Evolutionary conservation across 192 early-diverging fungal species (phyloP), one percentile per base, ranked within the genome.

Genomic region (Diversispora eburnea): DNA sequence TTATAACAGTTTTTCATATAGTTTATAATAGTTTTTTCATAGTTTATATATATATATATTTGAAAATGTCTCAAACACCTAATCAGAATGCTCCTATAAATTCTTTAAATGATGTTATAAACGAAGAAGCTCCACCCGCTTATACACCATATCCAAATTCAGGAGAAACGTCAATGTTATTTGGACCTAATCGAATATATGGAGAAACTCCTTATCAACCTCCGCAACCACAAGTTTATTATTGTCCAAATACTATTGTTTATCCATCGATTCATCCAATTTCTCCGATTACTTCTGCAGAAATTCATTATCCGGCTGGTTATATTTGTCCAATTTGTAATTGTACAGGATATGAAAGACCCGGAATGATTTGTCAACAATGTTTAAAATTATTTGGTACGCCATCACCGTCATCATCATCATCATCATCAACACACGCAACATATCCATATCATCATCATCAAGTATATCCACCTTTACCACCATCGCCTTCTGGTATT

Each of bases 121-220:
- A 19, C 0, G 67, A 69, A 69, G 67, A 69, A 25, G 45, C 67
- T 15, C 67, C 67, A 47, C 67, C 67, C 0, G 49, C 51, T 4
- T 69, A 69, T 69, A 41, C 67, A 33, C 67, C 33, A 41, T 55
- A 42, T 69, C 67, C 67, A 19, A 69, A 69, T 54, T 51, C 9
- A 17, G 67, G 67, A 54, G 67, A 69, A 20, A n/a, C 22, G 5
- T 69, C 67, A 1, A 55, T 69, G 33, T 48, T 51, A 9, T 69
- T 69, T 69, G 67, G 67, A 4, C 67, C 67, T 15, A 8, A 5
- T 12, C 47, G 51, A n/a, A 20, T 51, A n/a, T 69, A 33, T 51
- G 13, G 2, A 54, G 12, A 7, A 41, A 45, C 8, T 20, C 12
- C 51, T 15, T 52, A n/a, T 33, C 51, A 69, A 69, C 25, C 15